Evolutionary conservation across 495 filamentous ascomycete genomes (phyloP).

Genomic region (Talaromyces stipitatus): DNA sequence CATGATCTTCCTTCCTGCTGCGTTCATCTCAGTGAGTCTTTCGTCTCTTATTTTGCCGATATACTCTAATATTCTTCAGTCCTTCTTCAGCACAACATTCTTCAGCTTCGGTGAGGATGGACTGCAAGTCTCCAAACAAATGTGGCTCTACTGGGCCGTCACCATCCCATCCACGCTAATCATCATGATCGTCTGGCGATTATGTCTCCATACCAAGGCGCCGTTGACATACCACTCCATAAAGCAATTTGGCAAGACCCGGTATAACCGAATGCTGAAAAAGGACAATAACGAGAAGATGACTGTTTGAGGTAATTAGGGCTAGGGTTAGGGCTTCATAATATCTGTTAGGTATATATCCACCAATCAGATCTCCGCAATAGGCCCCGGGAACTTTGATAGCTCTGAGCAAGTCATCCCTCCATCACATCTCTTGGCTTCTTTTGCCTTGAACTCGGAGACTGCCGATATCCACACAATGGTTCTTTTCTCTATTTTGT

Average conservation of each 20-base stretch:
- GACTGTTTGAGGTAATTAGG: not conserved
- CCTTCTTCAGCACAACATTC: constrained; percentile 30
- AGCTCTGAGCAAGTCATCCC: not conserved
- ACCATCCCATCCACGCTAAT: constrained; percentile 4
- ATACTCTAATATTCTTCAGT: not conserved
- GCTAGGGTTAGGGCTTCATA: not conserved
- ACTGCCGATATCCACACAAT: not conserved
- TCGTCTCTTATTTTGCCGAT: not conserved
- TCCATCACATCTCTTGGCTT: not conserved
- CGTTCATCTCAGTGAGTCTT: constrained; percentile 23
- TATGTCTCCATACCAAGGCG: not conserved
- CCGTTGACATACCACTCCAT: not conserved
- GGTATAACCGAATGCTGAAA: not conserved
- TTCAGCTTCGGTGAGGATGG: constrained; percentile 17
- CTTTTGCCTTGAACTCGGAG: not conserved
- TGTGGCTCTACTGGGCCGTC: constrained; percentile 6
- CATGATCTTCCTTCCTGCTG: constrained; percentile 28
- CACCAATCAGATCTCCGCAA: not conserved
- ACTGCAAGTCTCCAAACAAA: constrained; percentile 4
- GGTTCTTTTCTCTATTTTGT: not conserved
- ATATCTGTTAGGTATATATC: not conserved
- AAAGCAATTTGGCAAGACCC: not conserved
- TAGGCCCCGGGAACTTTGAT: not conserved
- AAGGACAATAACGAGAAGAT: not conserved
- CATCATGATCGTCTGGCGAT: constrained; percentile 1